Base-by-base conservation (phyloP, 345 rosid species). In the Draba incana region DNA sequence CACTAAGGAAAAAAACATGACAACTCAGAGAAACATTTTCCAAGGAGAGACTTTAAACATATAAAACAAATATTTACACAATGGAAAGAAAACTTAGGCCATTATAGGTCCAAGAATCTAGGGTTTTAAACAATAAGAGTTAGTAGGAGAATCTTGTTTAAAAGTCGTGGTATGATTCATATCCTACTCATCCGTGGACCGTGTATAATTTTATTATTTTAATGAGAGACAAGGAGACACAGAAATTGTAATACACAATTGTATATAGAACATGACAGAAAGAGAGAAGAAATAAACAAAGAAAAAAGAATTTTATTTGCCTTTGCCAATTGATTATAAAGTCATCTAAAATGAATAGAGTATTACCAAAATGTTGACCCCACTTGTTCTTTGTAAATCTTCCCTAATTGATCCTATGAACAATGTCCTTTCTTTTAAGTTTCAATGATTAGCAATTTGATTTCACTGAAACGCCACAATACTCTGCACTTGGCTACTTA, bases 351-450 rank as follows among this genome's bases (percentile, higher is more conserved):
- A 44, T 35, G 51, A 67, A 60, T 68, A 60, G 16, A 46, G 45
- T 75, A 75, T 37, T 45, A 47, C 39, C 12, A 61, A 15, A 61
- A 30, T 45, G 58, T 68, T 75, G 74, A 75, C 78, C 65, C 78
- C 65, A 68, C 69, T 75, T 75, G 74, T 75, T 45, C 62, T 74
- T 23, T 46, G 69, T 62, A 54, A 61, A 75, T 68, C 73, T 75
- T 54, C 15, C 5, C 38, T 74, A 54, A 37, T 54, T 61, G 73
- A 68, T 67, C 37, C 64, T 4, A 47, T 54, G 78, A 68, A 62
- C 64, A n/a, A 62, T 61, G 64, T 68, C 64, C 62, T 47, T 31
- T 62, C 49, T 53, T 43, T 60, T 8, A 3, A 24, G 10, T 27
- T 35, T 67, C 57, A 67, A 59, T 66, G 44, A 66, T 74, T 74